Percentiles rank a stretch among this genome's conserved stretches.
These are phyloP conservation scores for Dipteronia sinensis DNA, from an alignment of 345 rosid genomes.

Conservation along the genomic window DNA sequence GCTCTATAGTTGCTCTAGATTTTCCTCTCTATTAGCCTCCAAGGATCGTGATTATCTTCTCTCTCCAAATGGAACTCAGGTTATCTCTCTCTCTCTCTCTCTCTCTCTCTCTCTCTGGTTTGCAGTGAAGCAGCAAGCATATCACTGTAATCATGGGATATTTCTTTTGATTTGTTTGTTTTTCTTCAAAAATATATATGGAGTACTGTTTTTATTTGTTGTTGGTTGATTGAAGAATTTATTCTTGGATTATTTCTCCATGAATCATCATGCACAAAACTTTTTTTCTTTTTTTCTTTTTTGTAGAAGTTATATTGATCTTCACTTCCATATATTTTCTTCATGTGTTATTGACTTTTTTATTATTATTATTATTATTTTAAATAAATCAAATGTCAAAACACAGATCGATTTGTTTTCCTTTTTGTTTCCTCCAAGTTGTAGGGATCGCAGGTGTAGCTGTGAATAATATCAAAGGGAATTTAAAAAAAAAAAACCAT, in stretches of 20 bases:
- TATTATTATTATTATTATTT: too few species aligned
- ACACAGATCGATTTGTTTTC: too few species aligned
- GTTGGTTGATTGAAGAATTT: too few species aligned
- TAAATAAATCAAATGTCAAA: neutral
- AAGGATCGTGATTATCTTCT: slow-evolving; percentile 59
- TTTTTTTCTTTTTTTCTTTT: too few species aligned
- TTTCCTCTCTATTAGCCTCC: slow-evolving; percentile 45
- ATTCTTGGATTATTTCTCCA: too few species aligned
- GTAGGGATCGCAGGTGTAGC: neutral
- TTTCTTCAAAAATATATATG: too few species aligned
- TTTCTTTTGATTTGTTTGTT: neutral
- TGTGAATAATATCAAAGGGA: neutral
- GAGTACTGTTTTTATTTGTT: too few species aligned
- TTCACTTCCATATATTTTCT: neutral
- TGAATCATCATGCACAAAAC: neutral
- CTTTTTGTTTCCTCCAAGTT: neutral
- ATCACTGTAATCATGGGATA: neutral
- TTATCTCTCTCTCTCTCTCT: slow-evolving; percentile 9
- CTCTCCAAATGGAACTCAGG: slow-evolving; percentile 43
- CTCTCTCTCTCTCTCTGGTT: neutral
- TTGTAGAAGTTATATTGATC: neutral
- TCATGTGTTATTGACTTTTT: neutral
- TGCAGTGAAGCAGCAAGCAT: neutral
- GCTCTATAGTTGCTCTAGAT: slow-evolving; percentile 32
- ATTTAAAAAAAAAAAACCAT: too few species aligned